These are phyloP conservation scores for Maudiozyma barnettii DNA, from an alignment of 805 yeast genomes.

Conservation along the genomic window DNA sequence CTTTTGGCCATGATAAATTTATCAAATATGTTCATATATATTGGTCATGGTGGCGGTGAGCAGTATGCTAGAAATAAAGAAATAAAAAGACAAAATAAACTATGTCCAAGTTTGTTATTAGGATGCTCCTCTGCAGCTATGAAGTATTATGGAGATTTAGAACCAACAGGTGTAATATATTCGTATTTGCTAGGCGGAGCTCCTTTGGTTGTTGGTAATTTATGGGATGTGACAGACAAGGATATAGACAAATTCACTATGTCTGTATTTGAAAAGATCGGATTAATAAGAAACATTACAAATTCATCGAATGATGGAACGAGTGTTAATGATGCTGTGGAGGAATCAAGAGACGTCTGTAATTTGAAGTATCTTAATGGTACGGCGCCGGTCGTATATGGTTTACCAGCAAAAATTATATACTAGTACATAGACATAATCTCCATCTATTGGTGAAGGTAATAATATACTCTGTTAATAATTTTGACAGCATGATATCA, in stretches of 20 bases:
- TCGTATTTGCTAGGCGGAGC: slow-evolving; percentile 74
- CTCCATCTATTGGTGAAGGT: neutral
- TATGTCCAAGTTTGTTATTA: slow-evolving; percentile 58
- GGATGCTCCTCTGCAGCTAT: slow-evolving; percentile 88
- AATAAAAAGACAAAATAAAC: slow-evolving; percentile 34
- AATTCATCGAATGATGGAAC: slow-evolving; percentile 15
- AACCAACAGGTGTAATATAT: slow-evolving; percentile 66
- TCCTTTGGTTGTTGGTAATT: slow-evolving; percentile 72
- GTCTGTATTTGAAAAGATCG: slow-evolving; percentile 56
- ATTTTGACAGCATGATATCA: no score
- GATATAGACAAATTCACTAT: slow-evolving; percentile 78
- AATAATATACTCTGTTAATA: no score
- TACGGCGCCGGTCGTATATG: slow-evolving; percentile 86
- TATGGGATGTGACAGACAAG: slow-evolving; percentile 97
- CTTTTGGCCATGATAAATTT: slow-evolving; percentile 36
- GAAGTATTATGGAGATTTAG: slow-evolving; percentile 47
- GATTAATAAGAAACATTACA: slow-evolving; percentile 33
- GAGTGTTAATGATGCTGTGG: slow-evolving; percentile 48
- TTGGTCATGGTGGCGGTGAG: slow-evolving; percentile 98
- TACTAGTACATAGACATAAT: neutral
- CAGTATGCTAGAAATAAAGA: slow-evolving; percentile 55
- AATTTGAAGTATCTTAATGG: slow-evolving; percentile 72
- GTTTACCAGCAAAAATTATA: slow-evolving; percentile 46
- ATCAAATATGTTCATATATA: slow-evolving; percentile 53
- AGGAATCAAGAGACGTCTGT: slow-evolving; percentile 56